These are phyloP conservation scores for Epichloe brachyelytri DNA, from an alignment of 2,329 filamentous ascomycete species.

Conservation along the genomic window DNA sequence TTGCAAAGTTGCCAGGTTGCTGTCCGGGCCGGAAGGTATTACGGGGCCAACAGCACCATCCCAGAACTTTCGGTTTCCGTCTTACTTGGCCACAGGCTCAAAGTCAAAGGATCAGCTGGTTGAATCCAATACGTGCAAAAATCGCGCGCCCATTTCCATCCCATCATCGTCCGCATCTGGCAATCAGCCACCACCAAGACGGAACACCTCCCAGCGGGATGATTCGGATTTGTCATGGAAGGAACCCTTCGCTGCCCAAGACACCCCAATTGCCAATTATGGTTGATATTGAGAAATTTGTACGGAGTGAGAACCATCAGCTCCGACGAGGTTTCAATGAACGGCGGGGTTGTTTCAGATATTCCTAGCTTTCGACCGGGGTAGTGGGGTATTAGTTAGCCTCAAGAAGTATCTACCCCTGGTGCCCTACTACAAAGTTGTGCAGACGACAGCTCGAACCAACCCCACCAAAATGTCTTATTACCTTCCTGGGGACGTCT, in stretches of 20 bases:
- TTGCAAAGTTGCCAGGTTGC: too few relatives aligned
- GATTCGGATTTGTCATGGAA: too few relatives aligned
- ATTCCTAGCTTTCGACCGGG: constrained; percentile 2
- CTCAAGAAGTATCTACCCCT: too few relatives aligned
- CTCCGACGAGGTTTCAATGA: not conserved
- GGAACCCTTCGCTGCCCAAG: not conserved
- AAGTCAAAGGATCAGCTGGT: too few relatives aligned
- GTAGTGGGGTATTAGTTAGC: not conserved
- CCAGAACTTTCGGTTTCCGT: too few relatives aligned
- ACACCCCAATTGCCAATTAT: not conserved
- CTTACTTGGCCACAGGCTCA: too few relatives aligned
- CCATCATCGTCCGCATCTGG: not conserved
- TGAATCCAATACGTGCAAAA: not conserved
- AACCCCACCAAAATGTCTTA: constrained; percentile 2
- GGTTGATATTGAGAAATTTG: not conserved
- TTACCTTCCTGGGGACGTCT: not conserved
- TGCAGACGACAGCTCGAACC: not conserved
- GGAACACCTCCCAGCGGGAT: not conserved
- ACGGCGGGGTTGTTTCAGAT: constrained; percentile 3
- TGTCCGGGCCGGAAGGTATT: too few relatives aligned
- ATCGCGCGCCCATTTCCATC: not conserved
- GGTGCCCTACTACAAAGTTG: not conserved
- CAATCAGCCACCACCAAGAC: not conserved
- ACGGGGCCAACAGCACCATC: too few relatives aligned
- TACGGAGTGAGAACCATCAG: not conserved